Percentiles rank a stretch among this genome's conserved stretches.
These are phyloP conservation scores for Chlamydomonas incerta DNA, from an alignment of 139 green algal species.

Conservation along the genomic window DNA sequence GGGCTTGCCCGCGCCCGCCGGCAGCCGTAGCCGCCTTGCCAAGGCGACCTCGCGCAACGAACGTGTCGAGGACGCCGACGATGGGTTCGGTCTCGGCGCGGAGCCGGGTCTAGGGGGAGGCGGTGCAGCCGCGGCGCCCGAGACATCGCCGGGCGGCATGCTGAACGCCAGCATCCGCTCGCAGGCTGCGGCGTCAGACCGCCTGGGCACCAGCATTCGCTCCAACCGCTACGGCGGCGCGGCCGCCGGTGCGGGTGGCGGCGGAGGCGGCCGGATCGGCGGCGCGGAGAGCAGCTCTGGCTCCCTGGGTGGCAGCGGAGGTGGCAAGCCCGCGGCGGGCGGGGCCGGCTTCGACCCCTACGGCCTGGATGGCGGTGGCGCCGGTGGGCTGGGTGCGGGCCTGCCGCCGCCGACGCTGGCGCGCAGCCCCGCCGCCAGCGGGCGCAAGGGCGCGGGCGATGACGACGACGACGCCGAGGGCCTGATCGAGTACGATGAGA, in stretches of 20 bases:
- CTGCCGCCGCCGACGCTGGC: not conserved
- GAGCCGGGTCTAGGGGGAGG: not conserved
- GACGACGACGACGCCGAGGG: not conserved
- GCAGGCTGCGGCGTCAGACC: not conserved
- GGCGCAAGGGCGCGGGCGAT: no score
- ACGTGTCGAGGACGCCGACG: no score
- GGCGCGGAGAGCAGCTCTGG: not conserved
- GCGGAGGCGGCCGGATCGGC: not conserved
- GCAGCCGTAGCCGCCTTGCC: no score
- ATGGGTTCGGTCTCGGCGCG: not conserved
- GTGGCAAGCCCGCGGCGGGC: not conserved
- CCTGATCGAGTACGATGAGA: slow-evolving; percentile 6
- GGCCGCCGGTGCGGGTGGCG: not conserved
- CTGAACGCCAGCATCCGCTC: slow-evolving; percentile 30
- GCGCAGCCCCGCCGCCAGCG: no score
- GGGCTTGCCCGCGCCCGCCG: no score
- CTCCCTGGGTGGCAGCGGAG: not conserved
- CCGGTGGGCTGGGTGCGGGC: not conserved
- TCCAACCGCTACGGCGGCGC: slow-evolving; percentile 14
- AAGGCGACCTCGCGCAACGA: no score
- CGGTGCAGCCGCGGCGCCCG: no score
- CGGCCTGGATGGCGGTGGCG: slow-evolving; percentile 1
- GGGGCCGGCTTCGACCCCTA: not conserved
- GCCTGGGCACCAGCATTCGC: slow-evolving; percentile 2
- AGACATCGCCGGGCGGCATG: not conserved